Base-by-base conservation (phyloP, 176 grass and related monocot species). In the Miscanthus lutarioriparius region DNA sequence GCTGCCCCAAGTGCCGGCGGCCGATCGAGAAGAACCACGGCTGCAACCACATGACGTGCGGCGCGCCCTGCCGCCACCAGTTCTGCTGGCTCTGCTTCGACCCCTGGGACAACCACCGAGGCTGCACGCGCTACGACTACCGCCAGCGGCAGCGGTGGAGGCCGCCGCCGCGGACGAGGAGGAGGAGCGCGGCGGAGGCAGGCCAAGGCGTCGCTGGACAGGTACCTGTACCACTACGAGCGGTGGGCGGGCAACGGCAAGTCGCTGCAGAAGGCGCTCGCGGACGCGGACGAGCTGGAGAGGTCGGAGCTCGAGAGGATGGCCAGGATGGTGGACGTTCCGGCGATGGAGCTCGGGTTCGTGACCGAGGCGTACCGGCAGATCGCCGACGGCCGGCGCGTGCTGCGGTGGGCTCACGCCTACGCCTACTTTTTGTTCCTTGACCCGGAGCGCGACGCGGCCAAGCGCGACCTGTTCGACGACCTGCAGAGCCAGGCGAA, bases 41-140 rank as follows among this genome's bases (percentile, higher is more conserved):
- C 8, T 89, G 87, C 59, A 89, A 61, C 76, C 82, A 76, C 78
- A 89, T 89, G 49, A 61, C 45, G 11, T 89, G 87, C 61, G 38
- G 19, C 26, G 17, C 80, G 9, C 75, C 85, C 28, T 89, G 87
- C 83, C 17, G 53, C 82, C 83, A 74, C 64, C 19, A 38, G 35
- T 89, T 89, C 83, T 89, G 87, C 75, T 89, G 87, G 87, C 63
- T 88, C 69, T 88, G 81, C 64, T 47, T 84, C 40, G 75, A 82
- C 40, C 63, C 67, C 56, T 78, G 76, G 54, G 14, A 26, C n/a
- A 37, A 4, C 22, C 58, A 41, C 56, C 7, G 22, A 1, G 22
- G 35, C 12, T 16, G 75, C 32, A 27, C 11, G 39, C 33, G 56
- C 68, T 70, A 62, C 63, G n/a, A 27, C 8, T 22, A 33, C 27